phyloP scores from a whole-genome alignment of 208 protist genomes.

The Leishmania tarentolae region DNA sequence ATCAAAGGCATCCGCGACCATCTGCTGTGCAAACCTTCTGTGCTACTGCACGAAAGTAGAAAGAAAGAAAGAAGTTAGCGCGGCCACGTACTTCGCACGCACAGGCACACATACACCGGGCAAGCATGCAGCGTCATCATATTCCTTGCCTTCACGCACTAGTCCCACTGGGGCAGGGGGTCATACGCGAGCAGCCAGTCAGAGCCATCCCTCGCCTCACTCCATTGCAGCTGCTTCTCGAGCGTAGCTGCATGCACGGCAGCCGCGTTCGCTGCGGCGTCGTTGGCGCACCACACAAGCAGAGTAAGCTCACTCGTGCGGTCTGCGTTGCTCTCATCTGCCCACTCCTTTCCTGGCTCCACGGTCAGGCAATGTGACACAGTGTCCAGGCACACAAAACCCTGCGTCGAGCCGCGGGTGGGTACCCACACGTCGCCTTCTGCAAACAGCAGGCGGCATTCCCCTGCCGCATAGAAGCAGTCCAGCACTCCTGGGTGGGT shows the following conservation, averaged over 20 bases:
- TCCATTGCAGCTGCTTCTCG: conserved; percentile 37
- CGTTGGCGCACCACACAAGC: conserved; percentile 34
- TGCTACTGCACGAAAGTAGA: background rate
- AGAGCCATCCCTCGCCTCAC: conserved; percentile 24
- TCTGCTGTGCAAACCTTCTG: no score
- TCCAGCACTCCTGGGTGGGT: conserved; percentile 36
- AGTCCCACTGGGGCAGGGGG: conserved; percentile 43
- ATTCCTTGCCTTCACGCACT: background rate
- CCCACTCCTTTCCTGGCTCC: conserved; percentile 43
- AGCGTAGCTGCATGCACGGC: conserved; percentile 15
- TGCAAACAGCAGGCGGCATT: conserved; percentile 37
- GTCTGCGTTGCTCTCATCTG: conserved; percentile 5
- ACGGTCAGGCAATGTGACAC: conserved; percentile 47
- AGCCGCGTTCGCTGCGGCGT: conserved; percentile 3
- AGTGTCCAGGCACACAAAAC: conserved; percentile 39
- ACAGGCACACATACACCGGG: background rate
- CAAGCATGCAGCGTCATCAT: background rate
- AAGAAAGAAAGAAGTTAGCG: background rate
- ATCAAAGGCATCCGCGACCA: background rate
- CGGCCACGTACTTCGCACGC: background rate
- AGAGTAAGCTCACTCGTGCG: conserved; percentile 41
- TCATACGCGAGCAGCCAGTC: conserved; percentile 30
- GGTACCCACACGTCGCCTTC: conserved; percentile 55
- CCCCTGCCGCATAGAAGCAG: conserved; percentile 30
- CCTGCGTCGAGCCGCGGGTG: conserved; percentile 37